Conservation (phyloP, 148 eudicot species). For the Fagopyrum tataricum region DNA sequence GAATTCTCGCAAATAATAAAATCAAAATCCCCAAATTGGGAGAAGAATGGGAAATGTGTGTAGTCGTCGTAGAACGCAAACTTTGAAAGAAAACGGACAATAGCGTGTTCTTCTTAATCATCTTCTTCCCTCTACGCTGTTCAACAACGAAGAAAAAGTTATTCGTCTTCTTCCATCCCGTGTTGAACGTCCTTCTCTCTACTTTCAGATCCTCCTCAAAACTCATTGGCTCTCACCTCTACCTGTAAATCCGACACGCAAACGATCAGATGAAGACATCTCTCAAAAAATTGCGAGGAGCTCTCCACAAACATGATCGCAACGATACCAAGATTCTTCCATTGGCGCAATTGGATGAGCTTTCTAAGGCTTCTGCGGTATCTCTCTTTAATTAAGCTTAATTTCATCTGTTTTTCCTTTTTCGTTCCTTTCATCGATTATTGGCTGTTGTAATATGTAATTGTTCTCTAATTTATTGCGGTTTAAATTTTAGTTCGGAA, state of each 20-base stretch:
- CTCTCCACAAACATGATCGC: slow-evolving; percentile 35
- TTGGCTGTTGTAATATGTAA: neutral
- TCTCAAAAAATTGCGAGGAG: slow-evolving; percentile 54
- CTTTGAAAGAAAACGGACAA: neutral
- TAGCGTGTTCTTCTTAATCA: slow-evolving; percentile 4
- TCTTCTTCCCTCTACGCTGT: neutral
- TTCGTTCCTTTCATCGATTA: neutral
- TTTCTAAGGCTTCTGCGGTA: slow-evolving; percentile 69
- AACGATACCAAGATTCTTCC: slow-evolving; percentile 39
- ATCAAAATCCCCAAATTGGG: neutral
- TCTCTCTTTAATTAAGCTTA: neutral
- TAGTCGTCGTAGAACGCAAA: slow-evolving; percentile 9
- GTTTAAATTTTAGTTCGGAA: neutral
- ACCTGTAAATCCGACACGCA: neutral
- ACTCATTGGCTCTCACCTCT: neutral
- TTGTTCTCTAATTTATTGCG: neutral
- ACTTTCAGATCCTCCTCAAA: neutral
- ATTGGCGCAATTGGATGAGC: slow-evolving; percentile 61
- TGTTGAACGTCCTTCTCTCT: neutral
- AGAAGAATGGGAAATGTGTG: neutral
- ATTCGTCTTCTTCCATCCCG: neutral
- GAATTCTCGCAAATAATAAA: neutral
- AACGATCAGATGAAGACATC: slow-evolving; percentile 57
- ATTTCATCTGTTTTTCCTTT: neutral
- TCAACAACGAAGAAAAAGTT: neutral